Evolutionary conservation across 2,329 filamentous ascomycete genomes (phyloP).

Genomic region (Emericellopsis cladophorae): DNA sequence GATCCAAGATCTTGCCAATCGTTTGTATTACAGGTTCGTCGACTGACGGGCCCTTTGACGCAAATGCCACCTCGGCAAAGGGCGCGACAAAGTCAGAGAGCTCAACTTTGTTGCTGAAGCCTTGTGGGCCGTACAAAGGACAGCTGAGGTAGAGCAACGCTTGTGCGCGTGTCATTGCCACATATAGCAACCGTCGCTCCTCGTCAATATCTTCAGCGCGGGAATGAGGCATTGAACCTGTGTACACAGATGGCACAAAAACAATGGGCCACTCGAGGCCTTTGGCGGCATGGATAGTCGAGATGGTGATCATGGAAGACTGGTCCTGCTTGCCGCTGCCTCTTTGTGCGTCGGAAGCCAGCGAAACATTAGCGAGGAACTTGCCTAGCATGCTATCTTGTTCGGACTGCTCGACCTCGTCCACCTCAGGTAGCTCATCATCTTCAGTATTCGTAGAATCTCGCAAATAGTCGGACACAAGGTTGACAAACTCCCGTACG

Average conservation of each 20-base stretch:
- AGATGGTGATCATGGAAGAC: slow-evolving; percentile 67
- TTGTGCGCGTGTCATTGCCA: slow-evolving; percentile 92
- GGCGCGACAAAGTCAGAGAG: slow-evolving; percentile 62
- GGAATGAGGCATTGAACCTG: slow-evolving; percentile 82
- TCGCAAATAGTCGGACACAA: slow-evolving; percentile 59
- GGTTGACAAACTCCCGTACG: slow-evolving; percentile 72
- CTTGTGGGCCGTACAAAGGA: slow-evolving; percentile 53
- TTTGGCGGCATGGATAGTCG: slow-evolving; percentile 92
- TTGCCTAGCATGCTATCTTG: slow-evolving; percentile 54
- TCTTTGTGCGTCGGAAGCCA: slow-evolving; percentile 69
- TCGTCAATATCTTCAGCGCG: slow-evolving; percentile 77
- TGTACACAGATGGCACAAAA: slow-evolving; percentile 81
- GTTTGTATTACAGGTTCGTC: slow-evolving; percentile 47
- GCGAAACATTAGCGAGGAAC: slow-evolving; percentile 80
- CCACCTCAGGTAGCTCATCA: slow-evolving; percentile 51
- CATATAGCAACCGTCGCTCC: slow-evolving; percentile 80
- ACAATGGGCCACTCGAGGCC: slow-evolving; percentile 94
- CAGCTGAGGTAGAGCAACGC: slow-evolving; percentile 76
- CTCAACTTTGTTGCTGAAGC: slow-evolving; percentile 42
- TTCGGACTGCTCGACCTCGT: slow-evolving; percentile 55
- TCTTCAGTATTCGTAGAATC: slow-evolving; percentile 31
- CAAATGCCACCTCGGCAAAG: slow-evolving; percentile 24
- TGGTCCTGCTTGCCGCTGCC: slow-evolving; percentile 43
- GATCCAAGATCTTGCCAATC: slow-evolving; percentile 58
- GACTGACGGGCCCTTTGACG: slow-evolving; percentile 57